These are phyloP conservation scores for Carallia brachiata DNA, from an alignment of 345 rosid species.

Conservation along the genomic window DNA sequence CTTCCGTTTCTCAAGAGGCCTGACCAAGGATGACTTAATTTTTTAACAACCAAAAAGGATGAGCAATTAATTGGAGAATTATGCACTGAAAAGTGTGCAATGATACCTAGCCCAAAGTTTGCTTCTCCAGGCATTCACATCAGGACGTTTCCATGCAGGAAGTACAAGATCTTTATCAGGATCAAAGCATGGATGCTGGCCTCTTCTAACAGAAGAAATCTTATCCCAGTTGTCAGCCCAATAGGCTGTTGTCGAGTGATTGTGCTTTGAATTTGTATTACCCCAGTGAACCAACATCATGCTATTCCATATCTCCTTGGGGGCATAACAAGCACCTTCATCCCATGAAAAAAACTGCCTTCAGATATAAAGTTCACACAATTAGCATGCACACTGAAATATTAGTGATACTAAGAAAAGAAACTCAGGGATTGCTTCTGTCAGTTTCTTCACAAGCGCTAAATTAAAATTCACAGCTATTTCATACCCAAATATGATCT, in stretches of 20 bases:
- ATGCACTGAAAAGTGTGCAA: background rate
- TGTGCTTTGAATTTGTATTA: slow-evolving; percentile 90
- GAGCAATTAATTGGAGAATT: background rate
- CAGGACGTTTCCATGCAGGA: slow-evolving; percentile 98
- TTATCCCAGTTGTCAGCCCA: slow-evolving; percentile 84
- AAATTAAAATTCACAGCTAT: slow-evolving; percentile 16
- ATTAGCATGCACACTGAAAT: slow-evolving; percentile 29
- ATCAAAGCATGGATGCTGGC: slow-evolving; percentile 93
- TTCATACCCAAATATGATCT: slow-evolving; percentile 93
- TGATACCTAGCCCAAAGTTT: slow-evolving; percentile 70
- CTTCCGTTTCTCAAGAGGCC: slow-evolving; percentile 76
- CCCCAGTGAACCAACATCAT: slow-evolving; percentile 99
- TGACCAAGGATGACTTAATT: slow-evolving; percentile 24
- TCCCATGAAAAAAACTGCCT: slow-evolving; percentile 99
- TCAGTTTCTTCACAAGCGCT: background rate
- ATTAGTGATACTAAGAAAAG: slow-evolving; percentile 2
- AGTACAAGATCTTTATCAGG: slow-evolving; percentile 92
- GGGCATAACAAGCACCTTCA: slow-evolving; percentile 99
- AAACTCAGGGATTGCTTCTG: background rate
- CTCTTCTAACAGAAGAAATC: slow-evolving; percentile 70
- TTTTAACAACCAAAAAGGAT: background rate
- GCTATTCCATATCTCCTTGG: slow-evolving; percentile 99
- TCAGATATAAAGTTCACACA: slow-evolving; percentile 31
- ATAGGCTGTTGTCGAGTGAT: slow-evolving; percentile 90
- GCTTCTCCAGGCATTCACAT: slow-evolving; percentile 45